Evolutionary conservation across 805 yeast genomes (phyloP), one percentile per base, ranked within the genome.

Genomic region (Metschnikowia drakensbergensis): DNA sequence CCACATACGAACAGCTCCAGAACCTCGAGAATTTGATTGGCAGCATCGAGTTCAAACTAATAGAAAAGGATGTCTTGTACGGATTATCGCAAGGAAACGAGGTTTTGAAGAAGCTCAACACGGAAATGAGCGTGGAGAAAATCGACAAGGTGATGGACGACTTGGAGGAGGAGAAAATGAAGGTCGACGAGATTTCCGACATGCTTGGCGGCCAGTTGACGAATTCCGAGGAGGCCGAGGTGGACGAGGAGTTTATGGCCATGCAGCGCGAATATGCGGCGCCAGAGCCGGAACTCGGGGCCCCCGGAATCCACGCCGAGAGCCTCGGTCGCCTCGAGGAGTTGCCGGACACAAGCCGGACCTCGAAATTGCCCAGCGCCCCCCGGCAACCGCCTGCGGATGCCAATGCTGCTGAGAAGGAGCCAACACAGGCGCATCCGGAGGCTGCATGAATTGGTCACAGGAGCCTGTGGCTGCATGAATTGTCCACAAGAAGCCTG

Each of bases 91-190:
- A 85, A 54, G 98, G 99, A 25, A 90, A 86, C 60, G 68, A 75
- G 45, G 88, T 88, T 9, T 76, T 94, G 56, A 83, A 79, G 54
- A 82, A 80, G 56, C 73, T 94, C 51, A 94, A 94, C 64, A 69
- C 71, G 42, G 97, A 92, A 58, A 80, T 91, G 80, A 82, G 80
- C 32, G 61, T 87, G 13, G 91, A 86, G 30, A 80, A 80, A 57
- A 85, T 90, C n/a, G 97, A 91, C 55, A 77, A 75, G 59, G 74
- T 92, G 3, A 69, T 92, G 78, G 97, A 91, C 63, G 91, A 88
- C 45, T 77, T 87, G 22, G 88, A 85, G 41, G 96, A 88, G 23
- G 96, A 92, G 42, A 74, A 83, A 11, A 75, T 83, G 27, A 84
- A 87, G 59, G 97, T 89, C 59, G 81, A 86, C 44, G 91, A 87